These are phyloP conservation scores for Camelina hispida DNA, from an alignment of 345 rosid genomes.

Conservation along the genomic window DNA sequence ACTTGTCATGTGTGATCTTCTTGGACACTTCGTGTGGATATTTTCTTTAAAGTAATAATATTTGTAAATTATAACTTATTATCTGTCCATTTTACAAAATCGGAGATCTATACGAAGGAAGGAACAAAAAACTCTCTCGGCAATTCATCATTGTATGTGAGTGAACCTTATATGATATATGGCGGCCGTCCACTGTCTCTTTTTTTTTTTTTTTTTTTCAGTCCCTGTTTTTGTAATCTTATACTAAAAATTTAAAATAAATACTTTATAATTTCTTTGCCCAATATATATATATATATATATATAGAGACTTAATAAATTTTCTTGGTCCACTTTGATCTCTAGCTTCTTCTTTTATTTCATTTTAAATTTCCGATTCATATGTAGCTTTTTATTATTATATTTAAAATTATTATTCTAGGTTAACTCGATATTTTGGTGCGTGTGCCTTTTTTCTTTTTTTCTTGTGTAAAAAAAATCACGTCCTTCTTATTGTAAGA, in stretches of 20 bases:
- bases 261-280: background rate
- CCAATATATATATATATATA: no score
- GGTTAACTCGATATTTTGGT: no score
- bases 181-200: slow-evolving; percentile 40
- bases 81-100: slow-evolving; percentile 29
- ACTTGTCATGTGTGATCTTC: slow-evolving; percentile 44
- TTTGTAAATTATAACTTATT: background rate
- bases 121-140: slow-evolving; percentile 33
- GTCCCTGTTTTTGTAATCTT: slow-evolving; percentile 20
- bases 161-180: slow-evolving; percentile 42
- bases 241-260: background rate
- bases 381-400: background rate
- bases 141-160: slow-evolving; percentile 43
- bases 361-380: slow-evolving; percentile 2
- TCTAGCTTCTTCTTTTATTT: slow-evolving; percentile 22
- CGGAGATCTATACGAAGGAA: slow-evolving; percentile 36
- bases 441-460: no score
- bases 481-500: no score
- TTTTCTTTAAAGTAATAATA: slow-evolving; percentile 11
- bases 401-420: no score
- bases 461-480: no score
- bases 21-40: slow-evolving; percentile 32
- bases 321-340: slow-evolving; percentile 20
- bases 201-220: slow-evolving; percentile 9
- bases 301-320: no score